Evolutionary conservation across 2,329 filamentous ascomycete species (phyloP).

Genomic region (Hypoxylon sp.): DNA sequence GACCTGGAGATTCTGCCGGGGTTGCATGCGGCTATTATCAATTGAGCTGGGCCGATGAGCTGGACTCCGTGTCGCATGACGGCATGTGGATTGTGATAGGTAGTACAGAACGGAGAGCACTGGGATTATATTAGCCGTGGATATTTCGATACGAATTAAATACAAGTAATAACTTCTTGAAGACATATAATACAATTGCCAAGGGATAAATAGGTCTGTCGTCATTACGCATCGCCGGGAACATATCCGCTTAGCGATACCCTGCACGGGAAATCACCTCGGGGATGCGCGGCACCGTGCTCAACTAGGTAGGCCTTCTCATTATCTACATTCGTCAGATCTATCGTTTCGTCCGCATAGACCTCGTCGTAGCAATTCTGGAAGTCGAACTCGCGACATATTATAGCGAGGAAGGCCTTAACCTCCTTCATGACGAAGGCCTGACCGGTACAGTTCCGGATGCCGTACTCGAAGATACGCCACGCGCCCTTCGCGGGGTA

Average conservation of each 20-base stretch:
- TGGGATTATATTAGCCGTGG: neutral
- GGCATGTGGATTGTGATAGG: neutral
- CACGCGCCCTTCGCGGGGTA: conserved; percentile 60
- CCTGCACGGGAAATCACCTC: conserved; percentile 45
- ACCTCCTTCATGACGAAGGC: conserved; percentile 50
- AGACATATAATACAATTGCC: neutral
- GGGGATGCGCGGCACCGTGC: conserved; percentile 45
- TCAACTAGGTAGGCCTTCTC: conserved; percentile 47
- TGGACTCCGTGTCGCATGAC: too few relatives aligned
- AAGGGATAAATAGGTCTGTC: neutral
- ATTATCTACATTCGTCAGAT: conserved; percentile 45
- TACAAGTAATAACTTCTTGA: neutral
- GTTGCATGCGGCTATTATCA: conserved; percentile 55
- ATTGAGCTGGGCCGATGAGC: conserved; percentile 33
- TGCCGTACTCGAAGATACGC: conserved; percentile 66
- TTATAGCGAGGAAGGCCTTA: conserved; percentile 44
- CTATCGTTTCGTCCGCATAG: conserved; percentile 41
- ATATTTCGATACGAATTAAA: neutral
- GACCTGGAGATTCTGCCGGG: conserved; percentile 58
- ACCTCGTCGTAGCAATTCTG: conserved; percentile 47
- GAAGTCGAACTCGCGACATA: conserved; percentile 48
- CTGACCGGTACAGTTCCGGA: conserved; percentile 68
- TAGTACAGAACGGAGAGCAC: neutral
- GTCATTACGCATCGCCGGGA: conserved; percentile 8
- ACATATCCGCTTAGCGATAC: conserved; percentile 42